Conservation (phyloP, 2,329 filamentous ascomycete genomes). For the Botryosphaeria dothidea region DNA sequence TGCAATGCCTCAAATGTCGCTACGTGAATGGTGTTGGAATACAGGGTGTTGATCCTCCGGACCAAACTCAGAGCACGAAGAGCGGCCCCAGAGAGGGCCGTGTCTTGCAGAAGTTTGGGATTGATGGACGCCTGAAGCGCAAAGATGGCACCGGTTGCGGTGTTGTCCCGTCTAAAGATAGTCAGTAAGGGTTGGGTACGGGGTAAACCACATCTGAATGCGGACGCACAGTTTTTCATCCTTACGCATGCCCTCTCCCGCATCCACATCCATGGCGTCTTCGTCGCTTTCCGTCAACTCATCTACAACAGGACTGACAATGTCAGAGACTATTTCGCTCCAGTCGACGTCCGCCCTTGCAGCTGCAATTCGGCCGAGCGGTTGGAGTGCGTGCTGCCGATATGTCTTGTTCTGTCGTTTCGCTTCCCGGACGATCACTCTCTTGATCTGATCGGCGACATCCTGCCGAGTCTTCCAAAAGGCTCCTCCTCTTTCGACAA, state of each 20-base stretch:
- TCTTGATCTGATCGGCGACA: slow-evolving; percentile 64
- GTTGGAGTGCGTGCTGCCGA: slow-evolving; percentile 70
- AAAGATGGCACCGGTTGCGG: slow-evolving; percentile 27
- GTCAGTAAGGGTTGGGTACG: background rate
- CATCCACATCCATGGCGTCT: slow-evolving; percentile 35
- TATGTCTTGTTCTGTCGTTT: slow-evolving; percentile 90
- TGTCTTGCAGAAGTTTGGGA: slow-evolving; percentile 19
- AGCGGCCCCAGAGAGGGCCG: slow-evolving; percentile 23
- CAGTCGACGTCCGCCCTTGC: slow-evolving; percentile 70
- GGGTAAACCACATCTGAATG: background rate
- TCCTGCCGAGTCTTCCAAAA: slow-evolving; percentile 61
- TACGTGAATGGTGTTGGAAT: slow-evolving; percentile 27
- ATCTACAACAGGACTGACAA: slow-evolving; percentile 59
- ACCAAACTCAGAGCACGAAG: slow-evolving; percentile 23
- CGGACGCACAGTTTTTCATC: slow-evolving; percentile 27
- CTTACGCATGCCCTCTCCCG: slow-evolving; percentile 27
- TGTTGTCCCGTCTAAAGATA: slow-evolving; percentile 27
- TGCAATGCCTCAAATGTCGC: slow-evolving; percentile 28
- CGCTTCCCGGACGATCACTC: slow-evolving; percentile 79
- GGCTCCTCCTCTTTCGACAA: slow-evolving; percentile 65
- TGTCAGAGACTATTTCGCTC: slow-evolving; percentile 63
- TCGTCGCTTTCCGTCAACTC: slow-evolving; percentile 29
- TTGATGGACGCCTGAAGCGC: slow-evolving; percentile 26
- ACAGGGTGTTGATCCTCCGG: slow-evolving; percentile 26
- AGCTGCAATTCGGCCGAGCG: slow-evolving; percentile 71